phyloP scores from a whole-genome alignment of 495 filamentous ascomycete species.

The Podospora anserina region DNA sequence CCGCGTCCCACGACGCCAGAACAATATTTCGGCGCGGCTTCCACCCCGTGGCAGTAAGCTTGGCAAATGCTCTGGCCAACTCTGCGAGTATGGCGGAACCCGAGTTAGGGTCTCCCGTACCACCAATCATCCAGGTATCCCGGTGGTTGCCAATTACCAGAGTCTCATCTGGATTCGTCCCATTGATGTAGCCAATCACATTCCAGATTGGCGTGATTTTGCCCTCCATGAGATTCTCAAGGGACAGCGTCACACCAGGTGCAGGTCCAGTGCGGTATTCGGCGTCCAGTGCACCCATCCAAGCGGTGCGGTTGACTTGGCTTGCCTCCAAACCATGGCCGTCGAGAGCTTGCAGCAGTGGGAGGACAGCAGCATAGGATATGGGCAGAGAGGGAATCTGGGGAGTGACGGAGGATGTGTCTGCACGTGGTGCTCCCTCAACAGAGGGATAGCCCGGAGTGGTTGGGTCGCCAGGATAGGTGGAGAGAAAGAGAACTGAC shows the following conservation, averaged over 20 bases:
- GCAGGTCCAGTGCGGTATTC: slow-evolving; percentile 83
- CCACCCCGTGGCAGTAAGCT: slow-evolving; percentile 71
- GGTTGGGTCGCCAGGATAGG: slow-evolving; percentile 56
- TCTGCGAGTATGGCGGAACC: slow-evolving; percentile 73
- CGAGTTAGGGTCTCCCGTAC: slow-evolving; percentile 55
- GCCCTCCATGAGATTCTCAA: slow-evolving; percentile 79
- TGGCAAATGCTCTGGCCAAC: slow-evolving; percentile 72
- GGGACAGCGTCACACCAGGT: slow-evolving; percentile 64
- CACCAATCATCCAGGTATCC: slow-evolving; percentile 83
- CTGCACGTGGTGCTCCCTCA: slow-evolving; percentile 67
- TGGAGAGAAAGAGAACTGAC: slow-evolving; percentile 70
- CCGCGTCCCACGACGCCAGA: slow-evolving; percentile 85
- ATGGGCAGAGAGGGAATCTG: slow-evolving; percentile 83
- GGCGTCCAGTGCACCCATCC: slow-evolving; percentile 69
- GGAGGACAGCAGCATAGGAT: slow-evolving; percentile 74
- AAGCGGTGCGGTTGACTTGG: slow-evolving; percentile 67
- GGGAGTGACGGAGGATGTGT: slow-evolving; percentile 59
- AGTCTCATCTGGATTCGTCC: slow-evolving; percentile 66
- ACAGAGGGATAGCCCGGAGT: slow-evolving; percentile 86
- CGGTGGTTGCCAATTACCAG: slow-evolving; percentile 87
- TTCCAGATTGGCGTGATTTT: slow-evolving; percentile 81
- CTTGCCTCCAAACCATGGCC: slow-evolving; percentile 71
- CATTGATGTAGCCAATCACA: slow-evolving; percentile 83
- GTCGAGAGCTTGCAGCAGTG: slow-evolving; percentile 75
- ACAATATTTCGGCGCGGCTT: slow-evolving; percentile 78